These are phyloP conservation scores for Fusarium pseudocircinatum DNA, from an alignment of 2,329 filamentous ascomycete species.

Conservation along the genomic window DNA sequence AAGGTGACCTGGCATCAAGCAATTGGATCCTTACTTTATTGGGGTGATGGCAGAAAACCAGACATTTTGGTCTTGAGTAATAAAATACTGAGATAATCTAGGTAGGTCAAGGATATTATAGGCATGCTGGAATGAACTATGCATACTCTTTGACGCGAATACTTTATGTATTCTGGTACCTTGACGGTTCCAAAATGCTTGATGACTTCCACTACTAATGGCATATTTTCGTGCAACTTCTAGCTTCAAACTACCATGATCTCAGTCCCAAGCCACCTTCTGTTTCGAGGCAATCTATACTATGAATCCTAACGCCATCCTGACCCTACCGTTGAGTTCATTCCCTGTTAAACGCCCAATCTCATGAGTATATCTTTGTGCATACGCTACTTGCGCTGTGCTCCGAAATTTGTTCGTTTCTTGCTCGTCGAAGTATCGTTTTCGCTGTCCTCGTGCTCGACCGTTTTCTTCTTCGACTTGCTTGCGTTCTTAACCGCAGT, in stretches of 20 bases:
- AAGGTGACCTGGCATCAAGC: background rate
- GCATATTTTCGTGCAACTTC: background rate
- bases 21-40: background rate
- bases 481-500: conserved; percentile 56
- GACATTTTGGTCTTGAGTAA: background rate
- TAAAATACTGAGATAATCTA: background rate
- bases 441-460: conserved; percentile 66
- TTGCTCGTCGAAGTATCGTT: conserved; percentile 63
- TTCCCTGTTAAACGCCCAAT: conserved; percentile 10
- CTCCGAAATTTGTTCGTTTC: conserved; percentile 67
- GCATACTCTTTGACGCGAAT: background rate
- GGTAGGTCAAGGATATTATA: background rate
- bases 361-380: background rate
- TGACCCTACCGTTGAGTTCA: conserved; percentile 1
- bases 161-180: background rate
- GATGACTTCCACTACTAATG: background rate
- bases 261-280: background rate
- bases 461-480: conserved; percentile 63
- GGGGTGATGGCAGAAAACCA: background rate
- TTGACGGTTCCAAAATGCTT: background rate
- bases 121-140: background rate
- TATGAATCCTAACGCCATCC: conserved; percentile 12
- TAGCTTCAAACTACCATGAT: background rate
- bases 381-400: conserved; percentile 58
- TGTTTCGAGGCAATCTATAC: background rate